Percentiles rank a stretch among this genome's conserved stretches.
Evolutionary conservation across 257 asterid species (phyloP).

Genomic region (Fraxinus americana): DNA sequence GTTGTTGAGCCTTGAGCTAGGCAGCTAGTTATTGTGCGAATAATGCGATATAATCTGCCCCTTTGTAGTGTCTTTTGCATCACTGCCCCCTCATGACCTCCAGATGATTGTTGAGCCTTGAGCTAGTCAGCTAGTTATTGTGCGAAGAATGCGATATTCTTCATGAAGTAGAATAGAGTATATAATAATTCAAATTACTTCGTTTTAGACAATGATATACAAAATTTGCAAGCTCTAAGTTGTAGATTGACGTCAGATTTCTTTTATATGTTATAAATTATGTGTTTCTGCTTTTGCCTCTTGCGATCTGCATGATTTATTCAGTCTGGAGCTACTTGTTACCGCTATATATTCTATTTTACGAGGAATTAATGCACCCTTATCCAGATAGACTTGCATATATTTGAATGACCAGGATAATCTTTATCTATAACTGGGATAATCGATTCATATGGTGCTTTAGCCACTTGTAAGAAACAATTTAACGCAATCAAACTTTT

Average conservation of each 20-base stretch:
- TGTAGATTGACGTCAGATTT: slow-evolving; percentile 5
- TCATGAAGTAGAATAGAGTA: neutral
- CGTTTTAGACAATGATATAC: neutral
- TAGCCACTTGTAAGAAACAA: neutral
- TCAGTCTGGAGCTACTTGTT: slow-evolving; percentile 5
- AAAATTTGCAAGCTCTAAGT: neutral
- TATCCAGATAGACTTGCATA: neutral
- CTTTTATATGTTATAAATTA: neutral
- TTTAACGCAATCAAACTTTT: neutral
- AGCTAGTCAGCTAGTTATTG: neutral
- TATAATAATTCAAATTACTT: neutral
- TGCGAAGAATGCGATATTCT: slow-evolving; percentile 4
- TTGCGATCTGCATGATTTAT: neutral
- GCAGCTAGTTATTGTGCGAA: neutral
- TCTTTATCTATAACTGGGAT: neutral
- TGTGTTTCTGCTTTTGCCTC: neutral
- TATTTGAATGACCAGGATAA: neutral
- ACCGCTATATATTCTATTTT: neutral
- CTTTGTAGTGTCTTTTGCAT: neutral
- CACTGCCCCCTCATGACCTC: slow-evolving; percentile 9
- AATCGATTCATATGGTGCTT: neutral
- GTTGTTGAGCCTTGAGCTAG: neutral
- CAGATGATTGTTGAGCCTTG: slow-evolving; percentile 1
- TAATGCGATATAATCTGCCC: neutral
- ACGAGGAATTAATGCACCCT: slow-evolving; percentile 4